These are phyloP conservation scores for Euphorbia pulcherrima DNA, from an alignment of 345 rosid genomes.

Conservation along the genomic window DNA sequence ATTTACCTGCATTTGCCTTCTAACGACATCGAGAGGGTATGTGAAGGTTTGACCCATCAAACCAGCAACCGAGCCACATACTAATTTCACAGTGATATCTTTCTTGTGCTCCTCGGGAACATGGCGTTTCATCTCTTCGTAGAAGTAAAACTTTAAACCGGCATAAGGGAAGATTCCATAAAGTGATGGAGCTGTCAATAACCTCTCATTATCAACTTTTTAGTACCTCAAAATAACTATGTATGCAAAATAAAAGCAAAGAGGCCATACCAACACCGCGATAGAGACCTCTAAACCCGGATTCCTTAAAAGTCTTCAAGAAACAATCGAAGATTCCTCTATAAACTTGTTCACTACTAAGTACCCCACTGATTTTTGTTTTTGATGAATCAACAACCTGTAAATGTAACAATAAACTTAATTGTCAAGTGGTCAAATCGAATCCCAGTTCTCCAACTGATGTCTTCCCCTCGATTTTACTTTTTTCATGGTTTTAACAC, in stretches of 20 bases:
- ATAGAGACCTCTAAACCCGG: constrained; percentile 77
- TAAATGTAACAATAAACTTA: constrained; percentile 15
- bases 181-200: constrained; percentile 71
- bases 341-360: constrained; percentile 44
- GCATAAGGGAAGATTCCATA: constrained; percentile 97
- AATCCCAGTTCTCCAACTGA: too few species aligned
- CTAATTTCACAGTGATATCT: constrained; percentile 64
- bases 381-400: constrained; percentile 67
- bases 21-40: constrained; percentile 92
- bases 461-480: too few species aligned
- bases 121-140: constrained; percentile 88
- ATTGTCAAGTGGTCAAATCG: constrained; percentile 4
- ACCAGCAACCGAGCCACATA: constrained; percentile 85
- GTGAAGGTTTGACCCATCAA: constrained; percentile 91
- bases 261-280: constrained; percentile 81
- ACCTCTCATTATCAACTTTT: constrained; percentile 14
- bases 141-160: constrained; percentile 94
- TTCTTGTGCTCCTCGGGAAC: constrained; percentile 72
- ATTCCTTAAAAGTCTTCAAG: constrained; percentile 60
- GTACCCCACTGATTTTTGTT: constrained; percentile 31
- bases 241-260: constrained; percentile 4
- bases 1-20: constrained; percentile 95
- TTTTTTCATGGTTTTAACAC: too few species aligned
- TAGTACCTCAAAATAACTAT: background rate
- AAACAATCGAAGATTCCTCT: constrained; percentile 81